These are phyloP conservation scores for Mycena haematopus DNA, from an alignment of 768 basidiomycete genomes.

Conservation along the genomic window DNA sequence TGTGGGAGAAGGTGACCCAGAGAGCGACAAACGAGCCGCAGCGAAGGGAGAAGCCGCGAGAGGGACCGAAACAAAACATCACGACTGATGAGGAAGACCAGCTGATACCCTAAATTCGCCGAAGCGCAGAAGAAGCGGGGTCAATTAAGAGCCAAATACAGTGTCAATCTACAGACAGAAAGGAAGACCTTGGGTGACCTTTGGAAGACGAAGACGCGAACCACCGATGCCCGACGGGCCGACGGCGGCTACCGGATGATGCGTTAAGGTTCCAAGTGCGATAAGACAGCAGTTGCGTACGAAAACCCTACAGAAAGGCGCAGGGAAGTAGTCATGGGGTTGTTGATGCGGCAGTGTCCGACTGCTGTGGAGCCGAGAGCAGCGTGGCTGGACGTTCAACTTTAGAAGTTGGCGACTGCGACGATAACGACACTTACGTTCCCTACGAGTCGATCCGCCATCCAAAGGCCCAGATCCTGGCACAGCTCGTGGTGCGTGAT, in stretches of 20 bases:
- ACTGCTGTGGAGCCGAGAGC: conserved; percentile 1
- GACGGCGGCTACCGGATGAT: conserved; percentile 1
- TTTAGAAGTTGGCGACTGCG: background rate
- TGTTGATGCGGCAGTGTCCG: background rate
- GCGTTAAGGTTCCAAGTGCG: conserved; percentile 8
- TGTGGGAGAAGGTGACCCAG: background rate
- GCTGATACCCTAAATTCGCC: conserved; percentile 5
- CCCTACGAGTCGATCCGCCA: background rate
- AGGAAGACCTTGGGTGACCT: background rate
- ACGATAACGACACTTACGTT: background rate
- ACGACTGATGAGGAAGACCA: background rate
- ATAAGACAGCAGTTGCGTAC: conserved; percentile 3
- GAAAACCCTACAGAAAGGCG: background rate
- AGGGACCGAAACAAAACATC: background rate
- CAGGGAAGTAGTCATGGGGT: background rate
- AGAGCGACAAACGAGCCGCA: background rate
- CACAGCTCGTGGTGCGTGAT: background rate
- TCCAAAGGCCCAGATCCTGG: background rate
- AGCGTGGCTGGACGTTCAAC: background rate
- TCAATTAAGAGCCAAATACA: background rate
- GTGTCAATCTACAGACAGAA: background rate
- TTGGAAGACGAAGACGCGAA: background rate
- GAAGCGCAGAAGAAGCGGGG: background rate
- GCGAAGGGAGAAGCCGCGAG: background rate
- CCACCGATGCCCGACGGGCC: conserved; percentile 4